Conservation (phyloP, 345 rosid genomes). For the Populus nigra region DNA sequence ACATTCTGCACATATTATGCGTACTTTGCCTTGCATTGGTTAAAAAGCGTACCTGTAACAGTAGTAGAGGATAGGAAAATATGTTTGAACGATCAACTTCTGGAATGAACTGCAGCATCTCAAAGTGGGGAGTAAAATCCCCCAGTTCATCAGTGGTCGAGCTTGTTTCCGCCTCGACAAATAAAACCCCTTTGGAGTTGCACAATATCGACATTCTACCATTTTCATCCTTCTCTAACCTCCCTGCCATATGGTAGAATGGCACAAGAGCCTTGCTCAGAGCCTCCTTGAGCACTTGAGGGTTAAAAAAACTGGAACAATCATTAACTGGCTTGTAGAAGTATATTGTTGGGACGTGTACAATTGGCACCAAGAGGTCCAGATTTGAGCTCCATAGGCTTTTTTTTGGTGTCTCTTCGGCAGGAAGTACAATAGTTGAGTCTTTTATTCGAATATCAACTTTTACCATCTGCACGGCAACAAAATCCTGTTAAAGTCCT, state of each 20-base stretch:
- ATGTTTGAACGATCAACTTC: constrained; percentile 20
- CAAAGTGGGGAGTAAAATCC: constrained; percentile 11
- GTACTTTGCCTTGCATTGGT: too few relatives aligned
- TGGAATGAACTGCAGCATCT: constrained; percentile 25
- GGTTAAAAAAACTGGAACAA: constrained; percentile 15
- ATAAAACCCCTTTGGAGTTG: constrained; percentile 30
- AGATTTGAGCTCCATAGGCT: constrained; percentile 24
- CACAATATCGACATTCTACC: constrained; percentile 33
- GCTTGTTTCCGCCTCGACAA: constrained; percentile 31
- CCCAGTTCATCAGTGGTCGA: constrained; percentile 20
- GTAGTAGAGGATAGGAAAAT: constrained; percentile 27
- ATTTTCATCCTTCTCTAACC: constrained; percentile 22
- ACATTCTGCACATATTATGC: too few relatives aligned
- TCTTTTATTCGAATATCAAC: constrained; percentile 13
- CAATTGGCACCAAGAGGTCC: constrained; percentile 15
- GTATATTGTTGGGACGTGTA: constrained; percentile 10
- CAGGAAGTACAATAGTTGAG: constrained; percentile 21
- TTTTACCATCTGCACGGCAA: neutral
- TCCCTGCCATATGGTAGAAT: constrained; percentile 39
- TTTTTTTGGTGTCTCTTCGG: constrained; percentile 23
- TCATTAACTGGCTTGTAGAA: constrained; percentile 22
- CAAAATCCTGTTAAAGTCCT: too few relatives aligned
- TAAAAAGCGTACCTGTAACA: constrained; percentile 18
- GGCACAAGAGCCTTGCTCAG: constrained; percentile 31
- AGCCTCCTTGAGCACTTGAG: constrained; percentile 25